phyloP scores from a whole-genome alignment of 1,139 yeast species.

The Debaryomyces udenii region DNA sequence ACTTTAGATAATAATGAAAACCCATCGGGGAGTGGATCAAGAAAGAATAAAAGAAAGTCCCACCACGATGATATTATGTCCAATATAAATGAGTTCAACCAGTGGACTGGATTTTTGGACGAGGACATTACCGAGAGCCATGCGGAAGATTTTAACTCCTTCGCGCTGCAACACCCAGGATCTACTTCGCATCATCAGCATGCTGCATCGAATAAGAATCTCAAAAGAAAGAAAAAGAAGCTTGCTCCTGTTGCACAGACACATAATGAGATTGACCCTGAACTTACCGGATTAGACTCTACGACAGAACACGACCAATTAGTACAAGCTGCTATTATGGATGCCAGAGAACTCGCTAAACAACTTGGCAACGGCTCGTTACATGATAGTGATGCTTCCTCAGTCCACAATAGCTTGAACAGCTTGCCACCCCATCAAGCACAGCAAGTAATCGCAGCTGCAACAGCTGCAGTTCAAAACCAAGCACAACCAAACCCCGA shows the following conservation, averaged over 20 bases:
- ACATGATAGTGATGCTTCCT: constrained; percentile 18
- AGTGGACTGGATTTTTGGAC: constrained; percentile 57
- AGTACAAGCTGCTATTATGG: constrained; percentile 68
- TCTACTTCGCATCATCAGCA: constrained; percentile 3
- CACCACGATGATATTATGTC: constrained; percentile 36
- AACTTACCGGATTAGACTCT: constrained; percentile 51
- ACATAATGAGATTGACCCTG: constrained; percentile 61
- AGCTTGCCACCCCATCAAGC: constrained; percentile 30
- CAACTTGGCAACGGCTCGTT: constrained; percentile 33
- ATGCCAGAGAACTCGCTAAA: constrained; percentile 64
- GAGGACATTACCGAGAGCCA: constrained; percentile 33
- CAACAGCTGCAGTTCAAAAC: constrained; percentile 27
- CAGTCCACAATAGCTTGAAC: constrained; percentile 16
- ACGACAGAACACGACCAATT: constrained; percentile 58
- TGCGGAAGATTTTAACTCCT: constrained; percentile 15
- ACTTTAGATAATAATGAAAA: constrained; percentile 39
- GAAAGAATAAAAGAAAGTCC: constrained; percentile 18
- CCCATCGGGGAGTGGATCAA: constrained; percentile 15
- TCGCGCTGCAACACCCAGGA: constrained; percentile 6
- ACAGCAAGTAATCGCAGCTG: constrained; percentile 30
- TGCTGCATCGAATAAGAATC: constrained; percentile 6
- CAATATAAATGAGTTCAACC: constrained; percentile 48
- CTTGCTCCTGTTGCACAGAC: constrained; percentile 12
- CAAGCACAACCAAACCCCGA: constrained; percentile 18
- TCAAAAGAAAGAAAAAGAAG: constrained; percentile 19